Conservation (phyloP, 257 asterid species). For the Eustoma russellianum region DNA sequence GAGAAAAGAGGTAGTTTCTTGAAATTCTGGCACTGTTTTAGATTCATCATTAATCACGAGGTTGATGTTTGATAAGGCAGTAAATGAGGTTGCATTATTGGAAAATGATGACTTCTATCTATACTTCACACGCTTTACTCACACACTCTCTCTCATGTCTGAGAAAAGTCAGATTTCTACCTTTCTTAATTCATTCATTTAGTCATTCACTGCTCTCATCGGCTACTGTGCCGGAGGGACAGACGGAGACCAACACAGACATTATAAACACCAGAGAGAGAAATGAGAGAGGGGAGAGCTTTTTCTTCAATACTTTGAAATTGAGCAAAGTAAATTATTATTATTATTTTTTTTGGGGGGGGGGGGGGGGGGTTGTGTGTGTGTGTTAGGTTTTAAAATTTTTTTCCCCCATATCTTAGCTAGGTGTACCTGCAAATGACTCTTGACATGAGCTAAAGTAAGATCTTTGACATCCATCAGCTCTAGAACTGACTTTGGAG, state of each 20-base stretch:
- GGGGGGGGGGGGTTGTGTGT: too few relatives aligned
- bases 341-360: neutral
- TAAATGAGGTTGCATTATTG: constrained; percentile 54
- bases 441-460: constrained; percentile 80
- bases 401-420: neutral
- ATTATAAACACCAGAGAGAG: constrained; percentile 24
- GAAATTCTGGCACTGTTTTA: constrained; percentile 29
- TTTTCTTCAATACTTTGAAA: neutral
- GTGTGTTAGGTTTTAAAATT: too few relatives aligned
- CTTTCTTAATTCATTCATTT: constrained; percentile 39
- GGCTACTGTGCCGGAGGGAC: constrained; percentile 81
- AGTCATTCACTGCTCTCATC: constrained; percentile 63
- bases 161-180: constrained; percentile 31
- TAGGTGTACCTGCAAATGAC: constrained; percentile 76
- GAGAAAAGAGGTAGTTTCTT: too few relatives aligned
- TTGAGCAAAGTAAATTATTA: neutral
- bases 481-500: constrained; percentile 91
- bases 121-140: constrained; percentile 1
- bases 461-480: constrained; percentile 96
- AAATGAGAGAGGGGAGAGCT: constrained; percentile 1
- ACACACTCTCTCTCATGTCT: constrained; percentile 21
- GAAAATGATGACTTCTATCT: constrained; percentile 57
- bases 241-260: constrained; percentile 38
- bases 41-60: constrained; percentile 69
- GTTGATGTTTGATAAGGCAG: constrained; percentile 52